These are phyloP conservation scores for Oryza meyeriana DNA, from an alignment of 176 grass and related monocot genomes.

Conservation along the genomic window DNA sequence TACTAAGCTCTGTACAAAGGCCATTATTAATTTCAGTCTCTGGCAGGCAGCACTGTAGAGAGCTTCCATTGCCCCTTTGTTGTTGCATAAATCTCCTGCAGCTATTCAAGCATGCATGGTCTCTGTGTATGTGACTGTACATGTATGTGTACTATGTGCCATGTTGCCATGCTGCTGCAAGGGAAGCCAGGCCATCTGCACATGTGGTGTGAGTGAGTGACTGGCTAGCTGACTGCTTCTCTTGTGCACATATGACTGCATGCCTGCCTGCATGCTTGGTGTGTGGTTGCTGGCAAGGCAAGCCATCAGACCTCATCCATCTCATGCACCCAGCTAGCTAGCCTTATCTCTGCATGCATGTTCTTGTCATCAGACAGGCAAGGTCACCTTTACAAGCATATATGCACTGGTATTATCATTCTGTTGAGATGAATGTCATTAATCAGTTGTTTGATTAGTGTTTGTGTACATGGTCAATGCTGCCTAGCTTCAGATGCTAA, in stretches of 20 bases:
- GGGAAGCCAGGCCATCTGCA: neutral
- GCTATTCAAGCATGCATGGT: neutral
- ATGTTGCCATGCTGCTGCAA: neutral
- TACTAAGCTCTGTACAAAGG: neutral
- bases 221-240: neutral
- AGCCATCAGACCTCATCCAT: conserved; percentile 35
- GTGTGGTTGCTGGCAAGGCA: conserved; percentile 53
- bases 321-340: neutral
- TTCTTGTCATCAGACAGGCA: conserved; percentile 39
- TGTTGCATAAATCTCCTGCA: neutral
- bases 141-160: neutral
- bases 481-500: neutral
- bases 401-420: too few relatives aligned
- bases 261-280: neutral
- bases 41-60: neutral
- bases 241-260: neutral
- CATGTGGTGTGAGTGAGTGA: neutral
- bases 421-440: neutral
- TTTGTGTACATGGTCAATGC: neutral
- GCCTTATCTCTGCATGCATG: conserved; percentile 14
- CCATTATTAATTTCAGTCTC: neutral
- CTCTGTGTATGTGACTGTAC: neutral
- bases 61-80: neutral
- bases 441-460: neutral
- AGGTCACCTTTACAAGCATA: neutral